Evolutionary conservation across 345 rosid species (phyloP), one percentile per base, ranked within the genome.

Genomic region (Citrus australasica): DNA sequence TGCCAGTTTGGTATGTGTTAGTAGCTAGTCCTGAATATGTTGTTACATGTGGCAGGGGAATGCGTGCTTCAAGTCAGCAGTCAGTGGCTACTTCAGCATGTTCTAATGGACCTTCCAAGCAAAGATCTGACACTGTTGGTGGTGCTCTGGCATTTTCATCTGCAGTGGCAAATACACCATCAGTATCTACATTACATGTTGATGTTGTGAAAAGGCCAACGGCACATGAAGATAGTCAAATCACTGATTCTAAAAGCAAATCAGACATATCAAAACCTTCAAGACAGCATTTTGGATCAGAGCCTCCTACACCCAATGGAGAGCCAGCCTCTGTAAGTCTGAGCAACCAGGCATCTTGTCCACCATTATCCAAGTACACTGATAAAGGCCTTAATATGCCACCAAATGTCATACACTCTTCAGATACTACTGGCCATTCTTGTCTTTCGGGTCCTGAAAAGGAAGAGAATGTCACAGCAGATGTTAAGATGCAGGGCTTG

Each of bases 91-190:
- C 78, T 79, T 75, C 84, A 19, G 79, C 72, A 55, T 82, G 84
- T 72, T 83, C 89, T 51, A 86, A 89, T 89, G 95, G 91, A 75
- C 77, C 91, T 73, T 59, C 88, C 67, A 86, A 83, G 77, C 89
- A 80, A 72, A 90, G 83, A 78, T 42, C 88, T 69, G 95, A 89
- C 58, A 69, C 81, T 21, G 62, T 13, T 74, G 67, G 81, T 77
- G 55, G 76, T 64, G 74, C 84, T n/a, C 71, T 81, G 81, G 81
- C 86, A 33, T 79, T 84, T 75, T 79, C 89, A 22, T 78, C 91
- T 17, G 86, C 89, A 51, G 87, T 87, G 80, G 79, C 83, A 75
- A 81, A 79, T 61, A 69, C 91, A 56, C 75, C 80, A 75, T 82
- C 86, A 80, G 83, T 77, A 16, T 69, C 80, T 81, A 51, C 75